Conservation (phyloP, 495 filamentous ascomycete species). For the Trichoderma parareesei region DNA sequence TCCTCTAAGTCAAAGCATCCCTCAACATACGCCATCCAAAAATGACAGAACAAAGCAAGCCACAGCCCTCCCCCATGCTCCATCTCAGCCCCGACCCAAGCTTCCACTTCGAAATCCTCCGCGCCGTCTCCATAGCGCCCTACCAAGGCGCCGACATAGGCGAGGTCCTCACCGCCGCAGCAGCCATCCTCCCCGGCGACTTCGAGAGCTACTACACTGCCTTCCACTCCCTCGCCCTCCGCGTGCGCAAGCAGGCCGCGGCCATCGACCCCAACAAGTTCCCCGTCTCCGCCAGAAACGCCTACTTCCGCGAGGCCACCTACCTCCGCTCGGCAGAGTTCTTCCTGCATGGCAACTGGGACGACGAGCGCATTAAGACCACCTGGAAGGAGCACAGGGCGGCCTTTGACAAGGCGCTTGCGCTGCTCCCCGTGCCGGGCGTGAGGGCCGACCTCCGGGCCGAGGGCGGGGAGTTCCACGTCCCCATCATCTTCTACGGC, state of each 20-base stretch:
- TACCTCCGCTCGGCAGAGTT: slow-evolving; percentile 40
- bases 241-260: slow-evolving; percentile 13
- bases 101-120: slow-evolving; percentile 31
- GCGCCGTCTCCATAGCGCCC: slow-evolving; percentile 19
- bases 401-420: slow-evolving; percentile 51
- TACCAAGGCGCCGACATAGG: slow-evolving; percentile 30
- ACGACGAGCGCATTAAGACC: slow-evolving; percentile 37
- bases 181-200: slow-evolving; percentile 26
- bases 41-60: background rate
- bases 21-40: background rate
- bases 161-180: slow-evolving; percentile 29
- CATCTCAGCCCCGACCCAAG: slow-evolving; percentile 20
- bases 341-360: slow-evolving; percentile 35
- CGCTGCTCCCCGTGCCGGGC: slow-evolving; percentile 29
- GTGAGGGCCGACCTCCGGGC: slow-evolving; percentile 26
- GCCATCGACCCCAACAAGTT: slow-evolving; percentile 14
- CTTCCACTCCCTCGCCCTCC: slow-evolving; percentile 27
- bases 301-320: slow-evolving; percentile 28
- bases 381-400: slow-evolving; percentile 63
- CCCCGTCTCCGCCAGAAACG: slow-evolving; percentile 27
- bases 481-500: slow-evolving; percentile 26
- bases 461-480: slow-evolving; percentile 21
- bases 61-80: background rate
- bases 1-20: too few relatives aligned
- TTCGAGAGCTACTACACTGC: slow-evolving; percentile 26